Evolutionary conservation across 1,284 basidiomycete species (phyloP).

Genomic region (Phlebopus sp.): DNA sequence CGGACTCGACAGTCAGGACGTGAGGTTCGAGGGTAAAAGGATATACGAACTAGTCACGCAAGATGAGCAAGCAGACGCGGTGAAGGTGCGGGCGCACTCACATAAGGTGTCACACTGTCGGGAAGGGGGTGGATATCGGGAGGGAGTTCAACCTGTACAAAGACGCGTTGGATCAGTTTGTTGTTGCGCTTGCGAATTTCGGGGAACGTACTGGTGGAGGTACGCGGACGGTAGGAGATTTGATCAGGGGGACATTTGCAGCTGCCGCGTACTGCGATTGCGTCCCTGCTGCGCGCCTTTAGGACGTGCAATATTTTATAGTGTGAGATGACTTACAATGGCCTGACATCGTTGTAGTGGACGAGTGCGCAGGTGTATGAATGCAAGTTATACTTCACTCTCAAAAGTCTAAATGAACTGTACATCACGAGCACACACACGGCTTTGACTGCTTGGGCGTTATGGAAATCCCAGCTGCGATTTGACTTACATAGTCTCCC

Average conservation of each 20-base stretch:
- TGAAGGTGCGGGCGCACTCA: constrained; percentile 39
- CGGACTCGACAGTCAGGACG: constrained; percentile 67
- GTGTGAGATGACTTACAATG: constrained; percentile 20
- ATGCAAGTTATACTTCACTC: no score
- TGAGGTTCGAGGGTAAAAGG: constrained; percentile 90
- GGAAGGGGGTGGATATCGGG: constrained; percentile 91
- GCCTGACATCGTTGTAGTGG: background rate
- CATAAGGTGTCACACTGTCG: constrained; percentile 84
- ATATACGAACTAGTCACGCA: constrained; percentile 75
- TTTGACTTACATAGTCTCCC: no score
- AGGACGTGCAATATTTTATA: constrained; percentile 2
- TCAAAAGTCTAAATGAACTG: no score
- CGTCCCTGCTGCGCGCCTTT: constrained; percentile 9
- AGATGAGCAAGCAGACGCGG: background rate
- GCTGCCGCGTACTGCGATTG: constrained; percentile 71
- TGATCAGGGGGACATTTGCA: constrained; percentile 78
- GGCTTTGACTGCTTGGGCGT: constrained; percentile 3
- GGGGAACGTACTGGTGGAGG: constrained; percentile 63
- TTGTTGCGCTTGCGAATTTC: background rate
- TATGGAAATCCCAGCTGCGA: background rate
- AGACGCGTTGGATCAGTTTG: background rate
- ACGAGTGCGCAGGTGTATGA: no score
- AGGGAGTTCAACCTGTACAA: constrained; percentile 70
- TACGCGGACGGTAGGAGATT: constrained; percentile 86
- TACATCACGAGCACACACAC: no score